Evolutionary conservation across 129 eudicot genomes (phyloP), one percentile per base, ranked within the genome.

Genomic region (Helianthus tuberosus): DNA sequence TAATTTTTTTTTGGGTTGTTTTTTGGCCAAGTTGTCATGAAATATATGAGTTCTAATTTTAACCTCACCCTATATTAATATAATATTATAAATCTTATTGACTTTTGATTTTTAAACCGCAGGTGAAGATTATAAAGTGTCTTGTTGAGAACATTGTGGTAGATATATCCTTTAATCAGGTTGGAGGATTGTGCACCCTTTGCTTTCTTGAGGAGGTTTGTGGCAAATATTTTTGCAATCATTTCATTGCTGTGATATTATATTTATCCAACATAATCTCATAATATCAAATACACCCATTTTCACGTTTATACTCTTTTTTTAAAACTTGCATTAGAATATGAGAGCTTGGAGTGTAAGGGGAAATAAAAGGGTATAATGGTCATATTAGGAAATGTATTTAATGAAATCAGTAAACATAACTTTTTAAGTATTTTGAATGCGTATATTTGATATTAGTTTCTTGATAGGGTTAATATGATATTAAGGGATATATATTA

Each of bases 121-220:
- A 93, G 98, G 98, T 89, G 47, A 92, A 92, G 88, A 78, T 89
- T 75, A 85, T 91, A 47, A 91, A 89, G 63, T 91, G 97, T 67
- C 91, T 89, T 35, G 96, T 91, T 48, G 96, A 89, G 68, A 91
- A 91, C 64, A 91, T 91, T 65, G 92, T 86, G 67, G 97, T 91
- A 29, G 96, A 91, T 75, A 91, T 91, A 83, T 91, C 96, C 16
- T 91, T 91, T 81, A 85, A 89, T 70, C 97, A 89, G 78, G 81
- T 92, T 55, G 93, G 96, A 77, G 97, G 96, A 50, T 73, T 89
- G 72, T 92, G 97, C 83, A 92, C 93, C 53, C 91, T 92, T 73
- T 92, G 97, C 81, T 92, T 92, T 81, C 97, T 92, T 75, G 91
- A 89, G 64, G 91, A 92, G 91, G 97, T 88, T 66, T 67, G 87